A percentile compares a stretch with the other conserved stretches of the same genome.
Evolutionary conservation across 192 early-diverging fungal species (phyloP).

Genomic region (Chytriomyces sp.): DNA sequence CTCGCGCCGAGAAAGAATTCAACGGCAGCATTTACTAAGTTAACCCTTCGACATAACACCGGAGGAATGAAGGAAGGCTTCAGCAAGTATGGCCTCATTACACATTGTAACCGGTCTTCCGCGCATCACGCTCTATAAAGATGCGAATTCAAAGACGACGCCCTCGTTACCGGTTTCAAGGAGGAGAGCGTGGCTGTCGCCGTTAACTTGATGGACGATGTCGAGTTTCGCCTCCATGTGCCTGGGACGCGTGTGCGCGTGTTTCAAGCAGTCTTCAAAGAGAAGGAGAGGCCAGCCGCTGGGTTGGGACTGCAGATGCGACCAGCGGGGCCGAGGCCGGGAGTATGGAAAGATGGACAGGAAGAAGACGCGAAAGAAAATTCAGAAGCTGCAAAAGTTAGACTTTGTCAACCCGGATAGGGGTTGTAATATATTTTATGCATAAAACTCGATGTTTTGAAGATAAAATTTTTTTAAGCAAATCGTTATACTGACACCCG

Average conservation of each 20-base stretch:
- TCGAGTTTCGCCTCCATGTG: conserved; percentile 71
- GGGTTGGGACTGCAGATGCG: conserved; percentile 7
- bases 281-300: conserved; percentile 56
- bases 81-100: conserved; percentile 77
- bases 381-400: conserved; percentile 77
- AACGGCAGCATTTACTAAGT: conserved; percentile 82
- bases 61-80: conserved; percentile 78
- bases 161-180: conserved; percentile 86
- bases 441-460: conserved; percentile 94
- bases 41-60: conserved; percentile 78
- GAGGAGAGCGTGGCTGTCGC: conserved; percentile 87
- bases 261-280: conserved; percentile 78
- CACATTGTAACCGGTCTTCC: conserved; percentile 68
- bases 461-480: conserved; percentile 69
- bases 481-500: conserved; percentile 90
- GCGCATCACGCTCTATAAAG: conserved; percentile 86
- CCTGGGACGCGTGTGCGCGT: conserved; percentile 68
- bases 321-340: conserved; percentile 9
- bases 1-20: conserved; percentile 51
- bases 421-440: not conserved
- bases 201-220: conserved; percentile 86
- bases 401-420: not conserved
- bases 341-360: conserved; percentile 37
- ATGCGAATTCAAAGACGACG: conserved; percentile 84
- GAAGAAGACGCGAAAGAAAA: conserved; percentile 44